Percentiles rank a stretch among this genome's conserved stretches.
Evolutionary conservation across 495 filamentous ascomycete genomes (phyloP).

Genomic region (Aspergillus sclerotioniger): DNA sequence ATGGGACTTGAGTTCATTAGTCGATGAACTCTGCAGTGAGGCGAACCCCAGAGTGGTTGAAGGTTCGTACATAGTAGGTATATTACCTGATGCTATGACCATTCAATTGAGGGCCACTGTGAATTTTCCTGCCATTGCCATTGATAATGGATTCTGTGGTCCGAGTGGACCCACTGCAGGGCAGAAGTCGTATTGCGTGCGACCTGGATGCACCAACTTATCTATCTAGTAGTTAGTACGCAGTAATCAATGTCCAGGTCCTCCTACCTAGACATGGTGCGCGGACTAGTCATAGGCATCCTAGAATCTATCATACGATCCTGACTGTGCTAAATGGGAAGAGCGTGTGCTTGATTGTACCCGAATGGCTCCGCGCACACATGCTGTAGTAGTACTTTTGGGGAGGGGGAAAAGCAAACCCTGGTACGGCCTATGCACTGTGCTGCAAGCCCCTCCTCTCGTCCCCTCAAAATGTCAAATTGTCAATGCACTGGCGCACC

Average conservation of each 20-base stretch:
- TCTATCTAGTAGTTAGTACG: too few species aligned
- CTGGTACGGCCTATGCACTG: background rate
- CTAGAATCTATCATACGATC: too few species aligned
- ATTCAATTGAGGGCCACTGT: background rate
- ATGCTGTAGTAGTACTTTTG: background rate
- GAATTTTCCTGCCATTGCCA: background rate
- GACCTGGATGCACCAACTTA: background rate
- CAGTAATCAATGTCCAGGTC: too few species aligned
- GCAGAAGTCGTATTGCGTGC: background rate
- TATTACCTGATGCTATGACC: background rate
- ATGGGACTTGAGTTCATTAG: background rate
- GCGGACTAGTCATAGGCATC: too few species aligned
- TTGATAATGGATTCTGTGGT: background rate
- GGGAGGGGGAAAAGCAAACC: background rate
- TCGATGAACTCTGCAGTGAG: background rate
- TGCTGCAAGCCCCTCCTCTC: conserved; percentile 6
- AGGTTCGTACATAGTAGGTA: too few species aligned
- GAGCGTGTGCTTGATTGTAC: background rate
- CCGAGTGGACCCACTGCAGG: background rate
- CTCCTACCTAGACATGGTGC: too few species aligned
- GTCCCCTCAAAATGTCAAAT: conserved; percentile 17
- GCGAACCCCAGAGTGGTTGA: background rate
- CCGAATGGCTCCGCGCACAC: background rate
- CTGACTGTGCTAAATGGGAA: background rate
- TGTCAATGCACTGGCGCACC: conserved; percentile 15